Evolutionary conservation across 257 asterid species (phyloP).

Genomic region (Vinca minor): DNA sequence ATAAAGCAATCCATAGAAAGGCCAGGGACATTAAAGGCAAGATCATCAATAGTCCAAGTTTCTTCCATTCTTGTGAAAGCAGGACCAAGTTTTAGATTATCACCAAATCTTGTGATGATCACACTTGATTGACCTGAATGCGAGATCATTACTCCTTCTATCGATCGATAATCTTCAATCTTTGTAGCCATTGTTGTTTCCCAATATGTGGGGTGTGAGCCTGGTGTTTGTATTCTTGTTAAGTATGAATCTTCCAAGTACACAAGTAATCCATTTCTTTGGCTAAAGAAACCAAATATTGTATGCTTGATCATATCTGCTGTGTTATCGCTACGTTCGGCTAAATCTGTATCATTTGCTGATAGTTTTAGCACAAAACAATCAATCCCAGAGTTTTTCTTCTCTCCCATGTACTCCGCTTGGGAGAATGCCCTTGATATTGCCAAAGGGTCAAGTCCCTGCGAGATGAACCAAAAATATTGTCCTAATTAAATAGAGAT

Average conservation of each 20-base stretch:
- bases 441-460: constrained; percentile 73
- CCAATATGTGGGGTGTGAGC: constrained; percentile 70
- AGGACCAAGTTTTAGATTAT: constrained; percentile 45
- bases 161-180: constrained; percentile 55
- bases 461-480: constrained; percentile 1
- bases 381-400: constrained; percentile 42
- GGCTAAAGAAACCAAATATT: constrained; percentile 69
- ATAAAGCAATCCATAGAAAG: constrained; percentile 63
- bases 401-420: constrained; percentile 77
- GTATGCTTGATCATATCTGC: constrained; percentile 85
- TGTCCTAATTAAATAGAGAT: not conserved
- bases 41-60: constrained; percentile 60
- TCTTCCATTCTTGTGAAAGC: constrained; percentile 69
- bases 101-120: constrained; percentile 63
- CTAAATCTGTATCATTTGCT: constrained; percentile 45
- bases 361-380: constrained; percentile 72
- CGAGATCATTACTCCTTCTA: constrained; percentile 64
- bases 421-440: constrained; percentile 55
- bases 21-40: constrained; percentile 66
- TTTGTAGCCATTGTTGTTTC: constrained; percentile 63
- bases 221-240: constrained; percentile 68
- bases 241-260: constrained; percentile 70
- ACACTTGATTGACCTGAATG: constrained; percentile 70
- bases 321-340: constrained; percentile 62
- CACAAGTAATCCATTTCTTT: constrained; percentile 57